Evolutionary conservation across 2,329 filamentous ascomycete species (phyloP).

Genomic region (Pestalotiopsis sp.): DNA sequence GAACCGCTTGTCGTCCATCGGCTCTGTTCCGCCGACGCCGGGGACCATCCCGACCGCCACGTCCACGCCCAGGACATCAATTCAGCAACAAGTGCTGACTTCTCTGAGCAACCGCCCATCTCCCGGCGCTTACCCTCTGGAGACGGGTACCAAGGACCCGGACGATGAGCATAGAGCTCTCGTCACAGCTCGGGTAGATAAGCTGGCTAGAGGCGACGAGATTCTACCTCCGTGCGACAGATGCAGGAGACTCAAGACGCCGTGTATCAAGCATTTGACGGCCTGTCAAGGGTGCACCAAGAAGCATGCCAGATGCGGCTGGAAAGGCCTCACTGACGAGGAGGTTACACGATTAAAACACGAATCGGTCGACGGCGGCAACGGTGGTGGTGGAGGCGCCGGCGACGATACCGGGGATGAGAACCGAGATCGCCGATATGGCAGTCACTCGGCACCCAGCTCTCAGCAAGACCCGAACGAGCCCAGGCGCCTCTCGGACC

Average conservation of each 20-base stretch:
- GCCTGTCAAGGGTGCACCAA: slow-evolving; percentile 87
- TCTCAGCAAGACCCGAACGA: slow-evolving; percentile 23
- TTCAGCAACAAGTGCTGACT: slow-evolving; percentile 28
- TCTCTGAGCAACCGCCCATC: slow-evolving; percentile 29
- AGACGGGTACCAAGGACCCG: slow-evolving; percentile 29
- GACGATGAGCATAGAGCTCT: slow-evolving; percentile 48
- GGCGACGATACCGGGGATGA: slow-evolving; percentile 32
- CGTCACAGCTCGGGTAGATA: slow-evolving; percentile 77
- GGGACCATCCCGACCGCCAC: slow-evolving; percentile 27
- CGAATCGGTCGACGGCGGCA: slow-evolving; percentile 21
- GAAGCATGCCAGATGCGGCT: slow-evolving; percentile 87
- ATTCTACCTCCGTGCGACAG: slow-evolving; percentile 85
- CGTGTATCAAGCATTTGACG: slow-evolving; percentile 84
- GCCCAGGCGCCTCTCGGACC: slow-evolving; percentile 24
- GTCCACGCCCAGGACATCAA: slow-evolving; percentile 30
- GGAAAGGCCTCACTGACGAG: slow-evolving; percentile 78
- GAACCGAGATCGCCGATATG: slow-evolving; percentile 20
- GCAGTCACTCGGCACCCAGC: slow-evolving; percentile 22
- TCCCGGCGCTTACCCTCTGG: slow-evolving; percentile 26
- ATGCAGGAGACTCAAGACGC: slow-evolving; percentile 77
- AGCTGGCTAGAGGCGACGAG: slow-evolving; percentile 70
- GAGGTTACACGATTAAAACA: slow-evolving; percentile 51
- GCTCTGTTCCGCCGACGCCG: slow-evolving; percentile 33
- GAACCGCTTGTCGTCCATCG: slow-evolving; percentile 29
- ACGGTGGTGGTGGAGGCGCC: slow-evolving; percentile 18